These are phyloP conservation scores for Priceomyces melissophilus DNA, from an alignment of 805 yeast species.

Conservation along the genomic window DNA sequence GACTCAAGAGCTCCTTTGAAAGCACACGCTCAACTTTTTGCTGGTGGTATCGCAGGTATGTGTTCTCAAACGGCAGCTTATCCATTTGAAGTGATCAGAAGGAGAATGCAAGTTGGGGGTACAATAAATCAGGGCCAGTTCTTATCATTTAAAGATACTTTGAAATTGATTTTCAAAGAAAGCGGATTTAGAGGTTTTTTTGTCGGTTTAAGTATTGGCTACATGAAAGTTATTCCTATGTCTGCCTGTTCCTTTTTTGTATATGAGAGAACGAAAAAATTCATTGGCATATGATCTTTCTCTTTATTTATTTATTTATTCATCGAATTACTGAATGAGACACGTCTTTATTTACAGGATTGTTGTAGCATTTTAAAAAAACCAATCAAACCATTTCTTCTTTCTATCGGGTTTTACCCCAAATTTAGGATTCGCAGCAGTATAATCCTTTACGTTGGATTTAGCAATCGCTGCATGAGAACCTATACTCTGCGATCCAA, in stretches of 20 bases:
- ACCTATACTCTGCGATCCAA: slow-evolving; percentile 51
- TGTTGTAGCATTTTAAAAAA: slow-evolving; percentile 37
- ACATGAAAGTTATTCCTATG: slow-evolving; percentile 94
- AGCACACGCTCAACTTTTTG: slow-evolving; percentile 88
- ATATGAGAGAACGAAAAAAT: slow-evolving; percentile 78
- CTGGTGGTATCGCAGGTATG: slow-evolving; percentile 97
- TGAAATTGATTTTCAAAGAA: slow-evolving; percentile 60
- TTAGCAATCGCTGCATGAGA: slow-evolving; percentile 35
- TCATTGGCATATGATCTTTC: slow-evolving; percentile 53
- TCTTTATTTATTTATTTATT: slow-evolving; percentile 7
- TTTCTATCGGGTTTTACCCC: slow-evolving; percentile 50
- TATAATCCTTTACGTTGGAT: slow-evolving; percentile 33
- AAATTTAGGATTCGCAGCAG: slow-evolving; percentile 45
- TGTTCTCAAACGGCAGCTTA: slow-evolving; percentile 94
- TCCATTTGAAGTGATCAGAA: slow-evolving; percentile 91
- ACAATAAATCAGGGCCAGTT: slow-evolving; percentile 60
- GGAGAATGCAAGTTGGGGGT: slow-evolving; percentile 95
- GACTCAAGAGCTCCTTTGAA: slow-evolving; percentile 62
- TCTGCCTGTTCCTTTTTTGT: slow-evolving; percentile 94
- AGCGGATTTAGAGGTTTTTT: slow-evolving; percentile 85
- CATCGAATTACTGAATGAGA: slow-evolving; percentile 6
- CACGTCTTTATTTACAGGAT: slow-evolving; percentile 1
- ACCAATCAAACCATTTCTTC: slow-evolving; percentile 59
- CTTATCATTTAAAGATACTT: slow-evolving; percentile 51
- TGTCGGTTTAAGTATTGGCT: slow-evolving; percentile 93